phyloP scores from a whole-genome alignment of 1,284 basidiomycete genomes.

The Cystobasidium sp. region DNA sequence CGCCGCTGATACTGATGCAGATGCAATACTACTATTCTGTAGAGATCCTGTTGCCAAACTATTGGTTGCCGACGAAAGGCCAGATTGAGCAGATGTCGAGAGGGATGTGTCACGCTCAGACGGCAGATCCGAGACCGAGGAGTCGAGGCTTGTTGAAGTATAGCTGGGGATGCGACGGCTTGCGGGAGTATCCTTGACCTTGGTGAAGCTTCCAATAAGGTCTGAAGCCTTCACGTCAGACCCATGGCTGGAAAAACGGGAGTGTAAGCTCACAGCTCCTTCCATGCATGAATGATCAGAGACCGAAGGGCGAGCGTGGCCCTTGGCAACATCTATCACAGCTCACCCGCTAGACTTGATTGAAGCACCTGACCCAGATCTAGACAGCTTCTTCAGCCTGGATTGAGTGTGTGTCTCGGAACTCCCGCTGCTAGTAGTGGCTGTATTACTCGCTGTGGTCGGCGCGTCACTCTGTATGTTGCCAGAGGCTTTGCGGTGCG shows the following conservation, averaged over 20 bases:
- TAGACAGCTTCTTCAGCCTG: conserved; percentile 11
- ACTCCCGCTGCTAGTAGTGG: background rate
- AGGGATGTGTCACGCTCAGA: conserved; percentile 10
- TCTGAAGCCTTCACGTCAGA: conserved; percentile 23
- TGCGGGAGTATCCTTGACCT: conserved; percentile 4
- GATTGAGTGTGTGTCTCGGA: background rate
- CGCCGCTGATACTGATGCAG: background rate
- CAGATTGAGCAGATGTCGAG: conserved; percentile 1
- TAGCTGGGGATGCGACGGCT: conserved; percentile 32
- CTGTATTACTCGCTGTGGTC: background rate
- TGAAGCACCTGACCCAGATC: conserved; percentile 13
- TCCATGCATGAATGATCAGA: background rate
- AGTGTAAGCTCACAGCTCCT: background rate
- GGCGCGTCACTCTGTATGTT: background rate
- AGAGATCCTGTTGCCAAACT: background rate
- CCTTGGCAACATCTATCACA: background rate
- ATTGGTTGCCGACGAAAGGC: background rate
- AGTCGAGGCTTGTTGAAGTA: conserved; percentile 18
- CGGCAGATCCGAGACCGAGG: conserved; percentile 1
- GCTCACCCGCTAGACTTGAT: conserved; percentile 10
- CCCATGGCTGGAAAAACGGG: background rate
- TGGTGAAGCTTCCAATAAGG: conserved; percentile 19
- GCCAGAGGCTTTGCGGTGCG: conserved; percentile 1
- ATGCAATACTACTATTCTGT: background rate
- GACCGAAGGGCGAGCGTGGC: background rate